Evolutionary conservation across 2,329 filamentous ascomycete genomes (phyloP).

Genomic region (Ophiostoma novo-ulmi): DNA sequence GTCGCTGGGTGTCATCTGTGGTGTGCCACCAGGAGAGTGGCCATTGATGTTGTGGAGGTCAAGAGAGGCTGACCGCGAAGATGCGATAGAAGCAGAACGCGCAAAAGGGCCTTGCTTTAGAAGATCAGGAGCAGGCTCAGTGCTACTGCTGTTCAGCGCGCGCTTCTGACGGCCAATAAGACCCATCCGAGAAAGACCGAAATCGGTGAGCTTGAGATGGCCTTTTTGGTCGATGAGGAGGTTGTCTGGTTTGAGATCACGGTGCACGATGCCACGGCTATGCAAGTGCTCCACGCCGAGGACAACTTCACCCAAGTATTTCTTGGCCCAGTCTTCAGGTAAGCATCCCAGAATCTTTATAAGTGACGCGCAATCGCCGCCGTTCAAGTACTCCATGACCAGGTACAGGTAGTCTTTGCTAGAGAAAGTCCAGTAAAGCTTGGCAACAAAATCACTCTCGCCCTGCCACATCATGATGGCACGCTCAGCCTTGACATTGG

Average conservation of each 20-base stretch:
- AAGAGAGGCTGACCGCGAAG: constrained; percentile 88
- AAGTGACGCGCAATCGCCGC: constrained; percentile 91
- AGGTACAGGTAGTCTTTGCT: constrained; percentile 98
- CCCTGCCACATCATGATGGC: constrained; percentile 99
- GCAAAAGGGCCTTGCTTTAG: constrained; percentile 89
- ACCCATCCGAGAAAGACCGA: constrained; percentile 95
- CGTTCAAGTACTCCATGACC: constrained; percentile 98
- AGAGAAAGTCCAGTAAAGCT: constrained; percentile 98
- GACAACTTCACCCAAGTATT: constrained; percentile 93
- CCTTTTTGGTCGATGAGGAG: constrained; percentile 94
- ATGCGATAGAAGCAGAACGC: constrained; percentile 75
- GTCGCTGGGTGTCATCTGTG: constrained; percentile 77
- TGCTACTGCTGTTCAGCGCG: constrained; percentile 68
- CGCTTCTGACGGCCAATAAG: constrained; percentile 94
- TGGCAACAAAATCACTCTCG: constrained; percentile 97
- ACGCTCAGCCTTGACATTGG: constrained; percentile 95
- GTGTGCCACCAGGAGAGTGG: constrained; percentile 77
- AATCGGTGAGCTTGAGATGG: constrained; percentile 94
- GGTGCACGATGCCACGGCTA: constrained; percentile 89
- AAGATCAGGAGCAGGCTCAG: constrained; percentile 84
- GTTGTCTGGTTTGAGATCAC: constrained; percentile 95
- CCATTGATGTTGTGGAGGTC: constrained; percentile 62
- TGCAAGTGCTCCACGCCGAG: constrained; percentile 96
- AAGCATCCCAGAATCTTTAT: constrained; percentile 91
- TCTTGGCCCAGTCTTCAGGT: constrained; percentile 96